phyloP scores from a whole-genome alignment of 1,284 basidiomycete species.

The Moniliophthora roreri region DNA sequence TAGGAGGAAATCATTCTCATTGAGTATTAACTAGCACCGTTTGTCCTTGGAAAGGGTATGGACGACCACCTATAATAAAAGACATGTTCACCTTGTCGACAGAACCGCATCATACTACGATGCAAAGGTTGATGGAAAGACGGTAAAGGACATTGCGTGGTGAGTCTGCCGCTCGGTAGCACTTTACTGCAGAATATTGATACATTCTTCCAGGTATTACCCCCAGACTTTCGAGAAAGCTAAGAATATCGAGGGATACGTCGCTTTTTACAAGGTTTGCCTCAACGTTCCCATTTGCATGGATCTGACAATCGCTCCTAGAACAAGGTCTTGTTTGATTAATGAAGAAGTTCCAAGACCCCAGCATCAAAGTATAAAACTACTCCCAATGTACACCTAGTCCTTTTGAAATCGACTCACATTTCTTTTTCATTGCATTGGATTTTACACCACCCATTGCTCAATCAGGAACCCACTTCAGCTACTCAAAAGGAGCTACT shows the following conservation, averaged over 20 bases:
- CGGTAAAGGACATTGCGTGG: slow-evolving; percentile 62
- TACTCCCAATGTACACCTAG: too few relatives aligned
- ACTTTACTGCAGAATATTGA: not conserved
- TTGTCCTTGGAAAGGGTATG: slow-evolving; percentile 70
- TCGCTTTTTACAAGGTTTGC: slow-evolving; percentile 67
- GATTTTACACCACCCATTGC: too few relatives aligned
- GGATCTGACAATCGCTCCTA: too few relatives aligned
- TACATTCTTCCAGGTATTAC: slow-evolving; percentile 52
- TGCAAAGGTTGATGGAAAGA: slow-evolving; percentile 45
- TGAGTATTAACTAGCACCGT: slow-evolving; percentile 35
- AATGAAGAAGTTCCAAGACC: too few relatives aligned
- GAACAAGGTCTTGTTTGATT: too few relatives aligned
- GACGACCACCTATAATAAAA: not conserved
- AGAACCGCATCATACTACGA: slow-evolving; percentile 66
- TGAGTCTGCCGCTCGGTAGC: slow-evolving; percentile 26
- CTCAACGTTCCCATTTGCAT: too few relatives aligned
- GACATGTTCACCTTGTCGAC: slow-evolving; percentile 9
- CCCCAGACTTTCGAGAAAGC: slow-evolving; percentile 48
- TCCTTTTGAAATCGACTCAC: too few relatives aligned
- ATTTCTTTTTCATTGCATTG: too few relatives aligned
- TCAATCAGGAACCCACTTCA: too few relatives aligned
- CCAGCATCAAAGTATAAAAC: too few relatives aligned
- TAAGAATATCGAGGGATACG: slow-evolving; percentile 53
- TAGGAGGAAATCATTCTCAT: slow-evolving; percentile 8
- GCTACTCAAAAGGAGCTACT: too few relatives aligned